phyloP scores from a whole-genome alignment of 352 stramenopile genomes.

The Phytophthora multivora region DNA sequence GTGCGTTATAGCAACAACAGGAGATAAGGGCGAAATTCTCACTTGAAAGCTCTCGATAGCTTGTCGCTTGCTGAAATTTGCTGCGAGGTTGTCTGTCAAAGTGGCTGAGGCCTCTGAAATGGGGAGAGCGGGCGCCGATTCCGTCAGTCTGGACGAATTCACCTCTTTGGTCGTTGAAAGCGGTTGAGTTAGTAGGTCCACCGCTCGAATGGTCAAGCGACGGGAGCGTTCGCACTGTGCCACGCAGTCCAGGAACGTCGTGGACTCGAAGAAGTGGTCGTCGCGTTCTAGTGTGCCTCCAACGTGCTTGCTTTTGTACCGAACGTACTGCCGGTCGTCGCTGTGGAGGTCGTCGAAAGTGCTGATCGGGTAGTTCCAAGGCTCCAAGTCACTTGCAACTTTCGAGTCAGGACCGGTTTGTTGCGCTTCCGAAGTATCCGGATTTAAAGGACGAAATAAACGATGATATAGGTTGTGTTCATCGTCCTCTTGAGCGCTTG shows the following conservation, averaged over 20 bases:
- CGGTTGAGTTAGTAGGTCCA: slow-evolving; percentile 41
- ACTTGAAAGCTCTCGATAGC: slow-evolving; percentile 44
- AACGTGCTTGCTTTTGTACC: slow-evolving; percentile 62
- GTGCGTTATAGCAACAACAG: background rate
- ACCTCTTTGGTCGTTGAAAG: background rate
- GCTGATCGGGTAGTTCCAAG: slow-evolving; percentile 70
- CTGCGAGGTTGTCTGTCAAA: slow-evolving; percentile 35
- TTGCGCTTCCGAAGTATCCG: background rate
- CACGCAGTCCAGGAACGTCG: slow-evolving; percentile 69
- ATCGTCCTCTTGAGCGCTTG: slow-evolving; percentile 10
- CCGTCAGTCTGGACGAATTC: background rate
- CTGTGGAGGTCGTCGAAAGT: slow-evolving; percentile 63
- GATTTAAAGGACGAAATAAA: slow-evolving; percentile 29
- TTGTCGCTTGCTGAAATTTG: slow-evolving; percentile 48
- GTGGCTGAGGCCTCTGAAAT: slow-evolving; percentile 24
- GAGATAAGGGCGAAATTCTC: background rate
- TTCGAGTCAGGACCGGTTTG: background rate
- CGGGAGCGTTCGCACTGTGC: slow-evolving; percentile 69
- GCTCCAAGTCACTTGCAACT: slow-evolving; percentile 25
- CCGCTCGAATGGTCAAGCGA: slow-evolving; percentile 56
- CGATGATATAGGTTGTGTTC: slow-evolving; percentile 31
- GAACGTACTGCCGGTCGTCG: slow-evolving; percentile 73
- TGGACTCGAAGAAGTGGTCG: slow-evolving; percentile 71
- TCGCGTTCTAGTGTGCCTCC: slow-evolving; percentile 58
- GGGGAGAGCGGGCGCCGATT: slow-evolving; percentile 20